phyloP scores from a whole-genome alignment of 768 basidiomycete genomes.

The Tephrocybe rancida region DNA sequence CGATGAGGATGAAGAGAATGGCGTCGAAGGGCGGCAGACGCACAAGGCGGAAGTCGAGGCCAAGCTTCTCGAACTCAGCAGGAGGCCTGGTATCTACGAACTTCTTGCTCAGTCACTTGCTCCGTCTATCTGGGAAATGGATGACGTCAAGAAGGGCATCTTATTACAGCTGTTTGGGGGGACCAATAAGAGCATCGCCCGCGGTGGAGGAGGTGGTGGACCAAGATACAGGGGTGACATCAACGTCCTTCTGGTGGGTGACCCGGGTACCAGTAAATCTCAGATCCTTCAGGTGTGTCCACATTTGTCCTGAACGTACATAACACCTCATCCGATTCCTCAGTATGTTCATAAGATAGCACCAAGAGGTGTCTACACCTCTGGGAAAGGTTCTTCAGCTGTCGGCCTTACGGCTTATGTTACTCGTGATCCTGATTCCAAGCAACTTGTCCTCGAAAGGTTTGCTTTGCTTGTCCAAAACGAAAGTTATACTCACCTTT shows the following conservation, averaged over 20 bases:
- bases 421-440: conserved; percentile 96
- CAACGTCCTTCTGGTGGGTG: conserved; percentile 95
- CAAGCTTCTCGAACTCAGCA: conserved; percentile 72
- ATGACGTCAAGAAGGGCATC: conserved; percentile 99
- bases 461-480: conserved; percentile 26
- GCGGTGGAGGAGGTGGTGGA: conserved; percentile 94
- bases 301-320: conserved; percentile 5
- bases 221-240: conserved; percentile 98
- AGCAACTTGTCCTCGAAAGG: conserved; percentile 98
- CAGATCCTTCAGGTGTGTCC: conserved; percentile 84
- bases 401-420: conserved; percentile 99
- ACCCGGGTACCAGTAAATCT: conserved; percentile 96
- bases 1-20: conserved; percentile 62
- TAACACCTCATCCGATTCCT: not conserved
- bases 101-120: conserved; percentile 83
- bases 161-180: conserved; percentile 95
- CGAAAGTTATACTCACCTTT: not conserved
- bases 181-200: conserved; percentile 92
- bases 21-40: conserved; percentile 41
- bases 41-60: conserved; percentile 77
- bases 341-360: conserved; percentile 99
- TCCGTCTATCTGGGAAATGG: conserved; percentile 97
- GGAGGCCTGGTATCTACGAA: conserved; percentile 83
- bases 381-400: conserved; percentile 97
- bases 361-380: conserved; percentile 95